Percentiles rank a stretch among this genome's conserved stretches.
These are phyloP conservation scores for Yarrowia bubula DNA, from an alignment of 805 yeast genomes.

Conservation along the genomic window DNA sequence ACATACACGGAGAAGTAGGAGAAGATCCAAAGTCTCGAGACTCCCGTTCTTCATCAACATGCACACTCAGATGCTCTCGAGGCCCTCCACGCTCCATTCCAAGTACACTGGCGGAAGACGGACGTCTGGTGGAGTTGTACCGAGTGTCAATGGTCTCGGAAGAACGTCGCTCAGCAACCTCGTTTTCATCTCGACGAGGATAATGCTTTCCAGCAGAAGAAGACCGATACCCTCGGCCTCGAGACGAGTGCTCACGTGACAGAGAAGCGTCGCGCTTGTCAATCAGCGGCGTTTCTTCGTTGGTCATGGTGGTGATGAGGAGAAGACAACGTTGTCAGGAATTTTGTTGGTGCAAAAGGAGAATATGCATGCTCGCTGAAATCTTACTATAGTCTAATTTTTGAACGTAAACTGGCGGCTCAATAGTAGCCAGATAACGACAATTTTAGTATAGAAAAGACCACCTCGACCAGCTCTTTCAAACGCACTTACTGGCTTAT, in stretches of 20 bases:
- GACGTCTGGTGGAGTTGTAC: neutral
- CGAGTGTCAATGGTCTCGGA: slow-evolving; percentile 20
- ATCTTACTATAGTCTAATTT: too few relatives aligned
- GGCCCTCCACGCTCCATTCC: slow-evolving; percentile 17
- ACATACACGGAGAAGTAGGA: slow-evolving; percentile 11
- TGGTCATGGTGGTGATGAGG: slow-evolving; percentile 1
- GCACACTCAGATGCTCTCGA: slow-evolving; percentile 10
- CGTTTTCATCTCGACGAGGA: slow-evolving; percentile 5
- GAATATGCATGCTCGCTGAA: too few relatives aligned
- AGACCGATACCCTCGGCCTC: slow-evolving; percentile 1
- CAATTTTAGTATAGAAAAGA: too few relatives aligned
- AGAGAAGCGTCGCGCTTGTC: slow-evolving; percentile 6
- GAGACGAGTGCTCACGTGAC: slow-evolving; percentile 12
- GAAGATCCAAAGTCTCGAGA: neutral
- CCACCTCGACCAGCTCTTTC: too few relatives aligned
- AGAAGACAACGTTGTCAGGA: neutral
- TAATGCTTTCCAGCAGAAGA: neutral
- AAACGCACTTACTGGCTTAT: too few relatives aligned
- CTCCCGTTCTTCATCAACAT: slow-evolving; percentile 16
- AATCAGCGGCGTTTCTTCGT: slow-evolving; percentile 21
- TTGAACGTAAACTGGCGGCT: too few relatives aligned
- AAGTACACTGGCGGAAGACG: neutral
- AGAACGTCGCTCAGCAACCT: neutral
- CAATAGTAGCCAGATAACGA: too few relatives aligned
- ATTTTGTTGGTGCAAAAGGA: too few relatives aligned